Conservation (phyloP, 192 early-diverging fungal species). For the Backusella australiensis region DNA sequence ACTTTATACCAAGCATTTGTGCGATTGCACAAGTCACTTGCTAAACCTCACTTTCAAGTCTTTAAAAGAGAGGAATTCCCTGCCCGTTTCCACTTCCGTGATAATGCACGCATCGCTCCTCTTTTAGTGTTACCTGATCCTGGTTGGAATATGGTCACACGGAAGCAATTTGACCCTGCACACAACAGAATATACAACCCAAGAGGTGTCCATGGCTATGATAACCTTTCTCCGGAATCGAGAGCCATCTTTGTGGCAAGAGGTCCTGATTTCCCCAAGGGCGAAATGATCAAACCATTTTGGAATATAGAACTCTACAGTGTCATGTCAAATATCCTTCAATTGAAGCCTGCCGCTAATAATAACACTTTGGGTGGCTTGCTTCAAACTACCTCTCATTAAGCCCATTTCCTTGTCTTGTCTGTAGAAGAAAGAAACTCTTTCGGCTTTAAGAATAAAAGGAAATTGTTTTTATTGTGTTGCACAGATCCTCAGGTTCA, state of each 20-base stretch:
- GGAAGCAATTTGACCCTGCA: conserved; percentile 28
- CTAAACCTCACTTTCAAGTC: conserved; percentile 55
- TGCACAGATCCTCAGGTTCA: not conserved
- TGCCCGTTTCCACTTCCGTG: conserved; percentile 64
- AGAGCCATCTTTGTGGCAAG: conserved; percentile 80
- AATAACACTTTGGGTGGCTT: conserved; percentile 60
- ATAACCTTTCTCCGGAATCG: conserved; percentile 72
- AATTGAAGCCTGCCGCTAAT: conserved; percentile 60
- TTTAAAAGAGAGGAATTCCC: conserved; percentile 76
- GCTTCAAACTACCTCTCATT: not conserved
- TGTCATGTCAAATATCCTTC: conserved; percentile 58
- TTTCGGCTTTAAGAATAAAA: not conserved
- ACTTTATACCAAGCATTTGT: conserved; percentile 47
- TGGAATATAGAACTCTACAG: conserved; percentile 75
- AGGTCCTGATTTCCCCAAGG: conserved; percentile 48
- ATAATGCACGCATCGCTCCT: conserved; percentile 64
- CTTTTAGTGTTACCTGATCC: conserved; percentile 66
- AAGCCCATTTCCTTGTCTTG: too few species aligned
- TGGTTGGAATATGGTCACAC: conserved; percentile 60
- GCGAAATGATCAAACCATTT: conserved; percentile 47
- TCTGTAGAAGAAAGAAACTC: not conserved
- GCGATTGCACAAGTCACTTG: conserved; percentile 17
- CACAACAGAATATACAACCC: conserved; percentile 18
- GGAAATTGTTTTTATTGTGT: not conserved
- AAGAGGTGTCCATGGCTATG: conserved; percentile 83